Percentiles rank a stretch among this genome's conserved stretches.
Conservation (phyloP, 495 filamentous ascomycete genomes). For the Aspergillus carlsbadensis region DNA sequence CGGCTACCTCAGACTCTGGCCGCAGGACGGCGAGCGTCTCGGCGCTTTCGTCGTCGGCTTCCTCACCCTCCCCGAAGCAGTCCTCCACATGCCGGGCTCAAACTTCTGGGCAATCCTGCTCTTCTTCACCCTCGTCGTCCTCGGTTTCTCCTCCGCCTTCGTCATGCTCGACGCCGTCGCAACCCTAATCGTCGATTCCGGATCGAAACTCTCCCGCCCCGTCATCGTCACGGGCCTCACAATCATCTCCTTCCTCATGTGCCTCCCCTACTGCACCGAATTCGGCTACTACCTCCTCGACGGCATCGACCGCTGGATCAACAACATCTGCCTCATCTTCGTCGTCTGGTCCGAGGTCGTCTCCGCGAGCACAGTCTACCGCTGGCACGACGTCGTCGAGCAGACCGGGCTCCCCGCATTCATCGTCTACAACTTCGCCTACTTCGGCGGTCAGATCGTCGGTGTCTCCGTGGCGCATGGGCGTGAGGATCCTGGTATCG, state of each 20-base stretch:
- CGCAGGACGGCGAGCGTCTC: slow-evolving; percentile 28
- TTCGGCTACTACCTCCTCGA: slow-evolving; percentile 28
- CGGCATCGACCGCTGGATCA: slow-evolving; percentile 29
- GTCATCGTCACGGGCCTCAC: slow-evolving; percentile 25
- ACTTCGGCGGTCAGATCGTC: slow-evolving; percentile 34
- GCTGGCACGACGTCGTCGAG: slow-evolving; percentile 29
- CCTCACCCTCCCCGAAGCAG: slow-evolving; percentile 37
- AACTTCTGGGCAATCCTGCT: slow-evolving; percentile 40
- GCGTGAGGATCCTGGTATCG: slow-evolving; percentile 21
- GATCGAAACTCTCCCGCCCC: slow-evolving; percentile 22
- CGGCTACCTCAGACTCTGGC: slow-evolving; percentile 33
- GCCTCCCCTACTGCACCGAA: slow-evolving; percentile 26
- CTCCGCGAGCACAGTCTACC: slow-evolving; percentile 26
- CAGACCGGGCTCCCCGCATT: slow-evolving; percentile 32
- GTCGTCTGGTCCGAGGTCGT: slow-evolving; percentile 28
- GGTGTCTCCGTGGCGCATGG: slow-evolving; percentile 33
- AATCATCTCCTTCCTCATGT: slow-evolving; percentile 26
- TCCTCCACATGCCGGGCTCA: slow-evolving; percentile 37
- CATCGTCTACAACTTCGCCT: slow-evolving; percentile 32
- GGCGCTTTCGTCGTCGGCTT: slow-evolving; percentile 40
- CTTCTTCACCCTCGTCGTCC: slow-evolving; percentile 35
- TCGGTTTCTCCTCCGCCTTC: slow-evolving; percentile 27
- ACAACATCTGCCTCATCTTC: slow-evolving; percentile 28
- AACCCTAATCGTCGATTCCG: slow-evolving; percentile 22
- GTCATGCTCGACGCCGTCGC: slow-evolving; percentile 29